Percentiles rank a stretch among this genome's conserved stretches.
These are phyloP conservation scores for Syzygium aqueum DNA, from an alignment of 345 rosid genomes.

Conservation along the genomic window DNA sequence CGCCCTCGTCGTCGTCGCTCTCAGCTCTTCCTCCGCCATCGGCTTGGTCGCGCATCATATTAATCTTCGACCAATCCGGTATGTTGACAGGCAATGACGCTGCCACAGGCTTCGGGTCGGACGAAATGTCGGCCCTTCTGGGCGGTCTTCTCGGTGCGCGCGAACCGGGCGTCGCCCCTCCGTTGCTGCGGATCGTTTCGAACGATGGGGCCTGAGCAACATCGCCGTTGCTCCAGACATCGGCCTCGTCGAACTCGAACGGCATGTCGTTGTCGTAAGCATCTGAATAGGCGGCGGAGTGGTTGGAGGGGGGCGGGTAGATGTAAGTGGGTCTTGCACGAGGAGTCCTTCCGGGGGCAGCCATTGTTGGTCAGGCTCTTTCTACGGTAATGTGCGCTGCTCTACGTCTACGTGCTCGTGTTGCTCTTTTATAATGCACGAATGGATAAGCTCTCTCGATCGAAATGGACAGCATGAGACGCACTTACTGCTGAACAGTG, in stretches of 20 bases:
- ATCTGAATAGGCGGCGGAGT: background rate
- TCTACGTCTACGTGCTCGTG: fast-evolving
- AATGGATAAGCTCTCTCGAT: background rate
- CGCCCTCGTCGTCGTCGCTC: background rate
- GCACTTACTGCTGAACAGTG: background rate
- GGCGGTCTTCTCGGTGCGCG: background rate
- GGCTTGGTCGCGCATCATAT: background rate
- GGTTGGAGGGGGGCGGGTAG: background rate
- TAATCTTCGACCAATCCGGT: constrained; percentile 9
- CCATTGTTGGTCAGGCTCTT: background rate
- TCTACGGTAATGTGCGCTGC: background rate
- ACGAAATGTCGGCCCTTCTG: background rate
- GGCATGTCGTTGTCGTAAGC: background rate
- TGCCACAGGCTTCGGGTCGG: background rate
- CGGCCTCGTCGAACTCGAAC: background rate
- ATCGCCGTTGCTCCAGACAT: background rate
- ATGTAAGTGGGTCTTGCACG: background rate
- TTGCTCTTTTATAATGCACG: background rate
- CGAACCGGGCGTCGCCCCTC: background rate
- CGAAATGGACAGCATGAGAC: background rate
- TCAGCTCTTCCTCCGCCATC: background rate
- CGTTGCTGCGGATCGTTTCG: background rate
- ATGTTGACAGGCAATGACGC: constrained; percentile 12
- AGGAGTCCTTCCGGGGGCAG: background rate
- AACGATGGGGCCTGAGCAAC: background rate